phyloP scores from a whole-genome alignment of 2,329 filamentous ascomycete species.

The Penicillium nordicum region DNA sequence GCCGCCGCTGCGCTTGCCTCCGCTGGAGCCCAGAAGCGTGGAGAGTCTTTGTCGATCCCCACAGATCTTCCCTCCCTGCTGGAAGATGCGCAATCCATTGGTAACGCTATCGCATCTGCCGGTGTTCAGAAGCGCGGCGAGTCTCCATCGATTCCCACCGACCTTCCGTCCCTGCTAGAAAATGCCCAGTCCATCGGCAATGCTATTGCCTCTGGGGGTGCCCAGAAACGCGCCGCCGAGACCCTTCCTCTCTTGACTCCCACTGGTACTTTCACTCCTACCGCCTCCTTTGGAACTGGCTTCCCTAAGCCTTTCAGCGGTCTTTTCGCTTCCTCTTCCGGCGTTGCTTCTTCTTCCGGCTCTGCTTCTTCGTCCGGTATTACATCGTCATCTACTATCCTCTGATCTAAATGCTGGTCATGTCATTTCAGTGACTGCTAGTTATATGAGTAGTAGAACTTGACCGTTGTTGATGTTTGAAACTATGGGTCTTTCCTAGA shows the following conservation, averaged over 20 bases:
- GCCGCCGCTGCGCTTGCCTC: neutral
- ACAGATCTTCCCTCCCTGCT: conserved; percentile 9
- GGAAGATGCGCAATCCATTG: neutral
- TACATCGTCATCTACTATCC: neutral
- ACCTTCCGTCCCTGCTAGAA: conserved; percentile 7
- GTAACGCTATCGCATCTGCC: neutral
- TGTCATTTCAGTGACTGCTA: too few species aligned
- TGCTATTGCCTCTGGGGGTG: conserved; percentile 2
- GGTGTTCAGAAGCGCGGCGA: conserved; percentile 7
- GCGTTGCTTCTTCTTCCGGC: neutral
- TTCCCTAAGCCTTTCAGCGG: neutral
- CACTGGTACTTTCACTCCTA: conserved; percentile 5
- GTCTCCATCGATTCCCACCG: conserved; percentile 3
- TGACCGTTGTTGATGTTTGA: too few species aligned
- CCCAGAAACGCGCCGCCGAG: conserved; percentile 11
- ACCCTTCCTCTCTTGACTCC: conserved; percentile 7
- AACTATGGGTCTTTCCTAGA: neutral
- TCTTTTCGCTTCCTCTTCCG: neutral
- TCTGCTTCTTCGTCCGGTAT: neutral
- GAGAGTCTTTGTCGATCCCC: conserved; percentile 1
- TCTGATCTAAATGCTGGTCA: neutral
- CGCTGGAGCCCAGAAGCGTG: conserved; percentile 6
- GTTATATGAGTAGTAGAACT: neutral
- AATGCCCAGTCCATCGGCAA: conserved; percentile 8
- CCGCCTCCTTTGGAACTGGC: conserved; percentile 6